These are phyloP conservation scores for Encephalitozoon cuniculi DNA, from an alignment of 371 early-diverging fungal genomes.

Conservation along the genomic window DNA sequence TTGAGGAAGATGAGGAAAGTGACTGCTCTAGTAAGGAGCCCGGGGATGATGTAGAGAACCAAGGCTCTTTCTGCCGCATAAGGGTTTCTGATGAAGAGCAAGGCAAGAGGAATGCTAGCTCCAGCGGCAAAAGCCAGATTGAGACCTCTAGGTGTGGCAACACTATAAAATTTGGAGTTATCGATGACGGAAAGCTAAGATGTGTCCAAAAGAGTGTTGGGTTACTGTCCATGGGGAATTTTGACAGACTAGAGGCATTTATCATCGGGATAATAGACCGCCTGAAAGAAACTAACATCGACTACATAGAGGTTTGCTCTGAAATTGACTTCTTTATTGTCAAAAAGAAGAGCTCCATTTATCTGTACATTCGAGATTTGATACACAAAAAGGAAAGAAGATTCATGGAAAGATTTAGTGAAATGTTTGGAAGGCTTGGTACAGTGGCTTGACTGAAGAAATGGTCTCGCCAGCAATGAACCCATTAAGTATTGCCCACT, in stretches of 20 bases:
- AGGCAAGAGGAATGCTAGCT: neutral
- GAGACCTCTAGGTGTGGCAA: neutral
- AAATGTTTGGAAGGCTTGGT: neutral
- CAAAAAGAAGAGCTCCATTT: neutral
- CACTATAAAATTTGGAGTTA: neutral
- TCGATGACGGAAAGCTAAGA: neutral
- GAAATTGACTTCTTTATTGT: conserved; percentile 3
- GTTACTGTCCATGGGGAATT: neutral
- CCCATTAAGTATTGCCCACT: neutral
- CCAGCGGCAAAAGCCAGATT: neutral
- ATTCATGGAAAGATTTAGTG: neutral
- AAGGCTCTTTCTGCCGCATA: neutral
- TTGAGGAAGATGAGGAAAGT: neutral
- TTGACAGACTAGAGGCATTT: neutral
- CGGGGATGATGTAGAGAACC: neutral
- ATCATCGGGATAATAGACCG: neutral
- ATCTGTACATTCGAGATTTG: neutral
- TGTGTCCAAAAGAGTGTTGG: neutral
- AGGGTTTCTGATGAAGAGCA: neutral
- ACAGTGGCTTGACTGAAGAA: neutral
- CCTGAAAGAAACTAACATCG: neutral
- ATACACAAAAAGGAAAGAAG: neutral
- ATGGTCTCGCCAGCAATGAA: neutral
- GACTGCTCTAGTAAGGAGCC: neutral
- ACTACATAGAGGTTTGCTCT: neutral